A percentile compares a stretch with the other conserved stretches of the same genome.
These are phyloP conservation scores for Cyberlindnera maclurae DNA, from an alignment of 805 yeast species.

Conservation along the genomic window DNA sequence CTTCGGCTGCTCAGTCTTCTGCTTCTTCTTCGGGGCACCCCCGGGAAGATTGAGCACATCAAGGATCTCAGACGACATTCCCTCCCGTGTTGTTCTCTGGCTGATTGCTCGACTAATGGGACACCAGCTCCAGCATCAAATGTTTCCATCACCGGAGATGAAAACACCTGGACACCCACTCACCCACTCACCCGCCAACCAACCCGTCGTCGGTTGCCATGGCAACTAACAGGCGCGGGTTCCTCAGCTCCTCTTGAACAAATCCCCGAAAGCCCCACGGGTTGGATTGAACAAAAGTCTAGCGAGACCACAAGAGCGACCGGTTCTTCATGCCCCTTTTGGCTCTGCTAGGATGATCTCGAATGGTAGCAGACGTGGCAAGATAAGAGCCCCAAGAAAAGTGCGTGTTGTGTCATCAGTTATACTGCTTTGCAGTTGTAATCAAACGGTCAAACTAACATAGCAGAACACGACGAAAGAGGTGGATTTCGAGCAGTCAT, in stretches of 20 bases:
- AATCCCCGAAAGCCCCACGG: no score
- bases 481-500: conserved; percentile 56
- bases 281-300: no score
- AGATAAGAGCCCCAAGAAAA: conserved; percentile 61
- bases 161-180: background rate
- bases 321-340: no score
- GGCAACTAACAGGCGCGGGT: no score
- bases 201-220: no score
- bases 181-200: no score
- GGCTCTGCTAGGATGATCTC: conserved; percentile 8
- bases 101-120: no score
- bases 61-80: conserved; percentile 52
- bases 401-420: conserved; percentile 10
- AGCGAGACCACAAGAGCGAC: no score
- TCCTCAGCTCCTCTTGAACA: no score
- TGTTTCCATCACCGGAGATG: background rate
- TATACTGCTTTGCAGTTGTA: background rate
- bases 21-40: conserved; percentile 24
- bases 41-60: conserved; percentile 67
- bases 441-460: background rate
- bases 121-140: background rate
- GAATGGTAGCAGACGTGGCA: conserved; percentile 40
- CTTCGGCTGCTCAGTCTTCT: conserved; percentile 21
- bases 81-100: background rate
- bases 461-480: conserved; percentile 27